Base-by-base conservation (phyloP, 1,139 yeast genomes). In the Suhomyces bokatorum region DNA sequence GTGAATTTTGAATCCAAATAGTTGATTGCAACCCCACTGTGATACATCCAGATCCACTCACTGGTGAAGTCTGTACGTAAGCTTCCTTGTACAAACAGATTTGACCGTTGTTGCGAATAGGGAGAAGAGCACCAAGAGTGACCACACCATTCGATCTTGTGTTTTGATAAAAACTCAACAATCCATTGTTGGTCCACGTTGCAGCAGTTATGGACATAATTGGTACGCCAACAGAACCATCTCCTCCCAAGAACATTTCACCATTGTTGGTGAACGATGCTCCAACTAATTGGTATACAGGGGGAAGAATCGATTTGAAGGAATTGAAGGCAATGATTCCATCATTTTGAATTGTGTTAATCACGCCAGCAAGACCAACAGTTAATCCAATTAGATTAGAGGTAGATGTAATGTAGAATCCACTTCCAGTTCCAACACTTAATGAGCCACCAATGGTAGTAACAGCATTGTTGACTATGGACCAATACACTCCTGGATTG, bases 401-500 rank as follows among this genome's bases (percentile, higher is more conserved):
- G 24, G 40, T 43, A 16, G 52, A 44, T 14, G 52, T 39, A 16
- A 52, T 43, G 34, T 47, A 55, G 31, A 55, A 49, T 6, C 49
- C 49, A 33, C 51, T 50, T 1, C 48, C 46, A 14, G 48, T 47
- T 3, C 48, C 46, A 17, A 47, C 55, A 17, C 37, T 40, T 15
- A 54, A 44, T 27, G 44, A 40, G 13, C 70, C 69, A 27, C 55
- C 53, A 36, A 62, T 53, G 5, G 58, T 45, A 13, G 62, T 50
- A 38, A 54, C 43, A 20, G 63, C 62, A 46, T 66, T 66, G 50
- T 67, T 56, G 42, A 67, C 51, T 28, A 68, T 62, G 20, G 73
- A 67, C 65, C 66, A 68, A 48, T 58, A 66, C 13, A 57, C 69
- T 37, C 64, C 67, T 11, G 58, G 55, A 12, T 57, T 51, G 40